These are phyloP conservation scores for Boechera divaricarpa DNA, from an alignment of 345 rosid species.

Conservation along the genomic window DNA sequence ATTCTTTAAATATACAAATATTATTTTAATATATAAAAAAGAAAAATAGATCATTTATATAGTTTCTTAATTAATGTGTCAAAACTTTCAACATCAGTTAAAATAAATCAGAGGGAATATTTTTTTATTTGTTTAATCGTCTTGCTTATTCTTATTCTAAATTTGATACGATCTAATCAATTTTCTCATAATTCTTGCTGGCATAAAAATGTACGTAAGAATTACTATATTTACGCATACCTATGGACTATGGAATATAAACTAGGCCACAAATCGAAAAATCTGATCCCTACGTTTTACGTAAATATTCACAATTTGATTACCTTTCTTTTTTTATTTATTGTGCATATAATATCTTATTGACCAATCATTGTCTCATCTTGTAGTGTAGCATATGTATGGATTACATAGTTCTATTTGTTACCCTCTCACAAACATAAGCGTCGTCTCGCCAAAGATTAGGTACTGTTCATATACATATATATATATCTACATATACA, in stretches of 20 bases:
- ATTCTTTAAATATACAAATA: no score
- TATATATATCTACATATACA: not conserved
- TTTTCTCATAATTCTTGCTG: no score
- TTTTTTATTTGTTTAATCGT: no score
- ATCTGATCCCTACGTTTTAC: slow-evolving; percentile 14
- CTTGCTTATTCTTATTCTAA: no score
- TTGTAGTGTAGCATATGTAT: slow-evolving; percentile 35
- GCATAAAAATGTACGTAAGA: no score
- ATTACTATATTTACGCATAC: no score
- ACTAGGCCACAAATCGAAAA: slow-evolving; percentile 17
- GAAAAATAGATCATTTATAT: no score
- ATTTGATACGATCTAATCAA: no score
- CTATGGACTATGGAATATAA: not conserved
- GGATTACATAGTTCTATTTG: slow-evolving; percentile 29
- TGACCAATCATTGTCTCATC: slow-evolving; percentile 36
- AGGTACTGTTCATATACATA: not conserved
- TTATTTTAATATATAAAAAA: no score
- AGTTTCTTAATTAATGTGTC: no score
- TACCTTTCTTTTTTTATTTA: not conserved
- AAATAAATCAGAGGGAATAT: no score
- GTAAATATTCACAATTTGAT: not conserved
- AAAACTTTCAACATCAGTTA: no score
- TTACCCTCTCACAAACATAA: slow-evolving; percentile 29
- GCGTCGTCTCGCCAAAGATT: slow-evolving; percentile 16
- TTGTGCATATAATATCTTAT: slow-evolving; percentile 14